phyloP scores from a whole-genome alignment of 2,329 filamentous ascomycete genomes.

The Trichothecium roseum region DNA sequence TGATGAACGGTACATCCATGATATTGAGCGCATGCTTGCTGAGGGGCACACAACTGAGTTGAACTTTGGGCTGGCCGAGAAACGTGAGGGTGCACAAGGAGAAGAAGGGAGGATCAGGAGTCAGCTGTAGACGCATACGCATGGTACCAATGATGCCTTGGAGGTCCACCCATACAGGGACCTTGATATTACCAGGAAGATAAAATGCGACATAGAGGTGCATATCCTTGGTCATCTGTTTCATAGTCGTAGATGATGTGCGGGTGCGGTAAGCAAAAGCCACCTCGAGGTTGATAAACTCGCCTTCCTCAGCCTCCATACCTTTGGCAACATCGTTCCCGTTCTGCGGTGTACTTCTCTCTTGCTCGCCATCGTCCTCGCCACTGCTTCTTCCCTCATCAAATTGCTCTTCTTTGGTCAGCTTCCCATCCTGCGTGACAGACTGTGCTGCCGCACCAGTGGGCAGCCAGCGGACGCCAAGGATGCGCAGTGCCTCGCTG shows the following conservation, averaged over 20 bases:
- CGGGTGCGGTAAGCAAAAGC: conserved; percentile 63
- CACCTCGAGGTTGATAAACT: conserved; percentile 68
- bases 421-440: conserved; percentile 46
- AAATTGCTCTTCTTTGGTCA: conserved; percentile 27
- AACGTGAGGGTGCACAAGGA: conserved; percentile 65
- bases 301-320: conserved; percentile 67
- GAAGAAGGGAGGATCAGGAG: conserved; percentile 68
- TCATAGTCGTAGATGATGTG: conserved; percentile 49
- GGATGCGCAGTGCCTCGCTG: conserved; percentile 57
- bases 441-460: conserved; percentile 56
- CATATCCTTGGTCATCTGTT: conserved; percentile 55
- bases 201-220: conserved; percentile 66
- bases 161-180: conserved; percentile 65
- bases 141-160: conserved; percentile 61
- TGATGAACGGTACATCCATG: conserved; percentile 67
- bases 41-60: conserved; percentile 59
- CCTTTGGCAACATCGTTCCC: conserved; percentile 36
- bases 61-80: conserved; percentile 63
- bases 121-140: conserved; percentile 59
- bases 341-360: conserved; percentile 19
- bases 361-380: conserved; percentile 18
- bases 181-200: conserved; percentile 40
- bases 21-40: conserved; percentile 60
- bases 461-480: conserved; percentile 63
- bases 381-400: conserved; percentile 23